Evolutionary conservation across 2,329 filamentous ascomycete species (phyloP), one percentile per base, ranked within the genome.

Genomic region (Calonectria naviculata): DNA sequence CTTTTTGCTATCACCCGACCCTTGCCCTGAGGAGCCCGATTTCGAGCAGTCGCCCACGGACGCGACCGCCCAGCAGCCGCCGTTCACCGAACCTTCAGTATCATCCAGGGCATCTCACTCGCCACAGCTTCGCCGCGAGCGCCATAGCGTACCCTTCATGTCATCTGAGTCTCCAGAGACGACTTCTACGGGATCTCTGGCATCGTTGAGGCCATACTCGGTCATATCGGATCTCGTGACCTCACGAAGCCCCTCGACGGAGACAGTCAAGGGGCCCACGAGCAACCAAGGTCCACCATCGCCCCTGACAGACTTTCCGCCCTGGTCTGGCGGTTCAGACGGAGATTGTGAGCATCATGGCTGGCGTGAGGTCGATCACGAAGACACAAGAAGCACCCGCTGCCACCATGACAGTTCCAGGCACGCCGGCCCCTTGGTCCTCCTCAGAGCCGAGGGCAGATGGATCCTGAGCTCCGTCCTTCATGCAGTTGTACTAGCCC

Each of bases 281-380:
- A 61, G 46, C 21, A 73, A 75, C 1, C 62, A 68, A 38, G 74
- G 64, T 15, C n/a, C 19, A 3, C 29, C 54, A 0, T 74, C 76
- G 3, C 79, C 79, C 0, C 65, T 80, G 4, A 80, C 78, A 1
- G 77, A 76, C 5, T 81, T 81, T 31, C 79, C 79, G 12, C 75
- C 77, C 2, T 79, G 76, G 76, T 61, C 69, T 1, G 67, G 70
- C 10, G 73, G 71, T 7, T 69, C 73, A 3, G 76, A 76, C 7
- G 76, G 71, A 1, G 74, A 67, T 2, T 75, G 71, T 5, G 72
- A 75, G 19, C 52, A 34, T 5, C 70, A 56, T 2, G 65, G 42
- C 0, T 78, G 75, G 75, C 68, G 67, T 26, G 69, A 56, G 2
- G 67, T 19, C 4, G n/a, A 19, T 36, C 52, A 26, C 21, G 19